A percentile compares a stretch with the other conserved stretches of the same genome.
Conservation (phyloP, 495 filamentous ascomycete genomes). For the Penicillium turbatum region DNA sequence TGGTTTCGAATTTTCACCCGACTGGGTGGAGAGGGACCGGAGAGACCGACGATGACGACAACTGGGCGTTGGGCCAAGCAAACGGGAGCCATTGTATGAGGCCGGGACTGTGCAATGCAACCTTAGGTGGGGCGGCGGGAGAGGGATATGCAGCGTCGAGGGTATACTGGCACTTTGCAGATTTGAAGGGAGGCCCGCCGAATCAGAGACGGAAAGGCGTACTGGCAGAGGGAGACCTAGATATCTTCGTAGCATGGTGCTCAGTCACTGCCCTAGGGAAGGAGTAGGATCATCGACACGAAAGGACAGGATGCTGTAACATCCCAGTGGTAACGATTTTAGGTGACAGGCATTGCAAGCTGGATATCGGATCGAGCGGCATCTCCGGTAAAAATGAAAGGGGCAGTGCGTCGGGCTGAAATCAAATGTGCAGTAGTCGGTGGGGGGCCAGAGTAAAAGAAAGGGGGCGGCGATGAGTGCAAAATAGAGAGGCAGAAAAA, state of each 20-base stretch:
- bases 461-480: background rate
- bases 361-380: constrained; percentile 3
- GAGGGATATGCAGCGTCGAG: constrained; percentile 1
- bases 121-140: constrained; percentile 1
- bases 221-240: background rate
- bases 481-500: no score
- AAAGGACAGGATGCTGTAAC: constrained; percentile 3
- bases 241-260: background rate
- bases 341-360: background rate
- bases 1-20: background rate
- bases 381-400: constrained; percentile 17
- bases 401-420: constrained; percentile 8
- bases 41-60: constrained; percentile 11
- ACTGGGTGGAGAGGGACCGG: background rate
- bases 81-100: background rate
- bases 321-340: background rate
- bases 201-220: background rate
- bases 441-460: constrained; percentile 6
- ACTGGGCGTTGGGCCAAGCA: background rate
- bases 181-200: background rate
- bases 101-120: constrained; percentile 1
- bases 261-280: background rate
- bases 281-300: background rate
- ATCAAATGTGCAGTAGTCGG: background rate
- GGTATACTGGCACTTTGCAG: background rate